Base-by-base conservation (phyloP, 805 yeast species). In the Kodamaea lidongshanica region DNA sequence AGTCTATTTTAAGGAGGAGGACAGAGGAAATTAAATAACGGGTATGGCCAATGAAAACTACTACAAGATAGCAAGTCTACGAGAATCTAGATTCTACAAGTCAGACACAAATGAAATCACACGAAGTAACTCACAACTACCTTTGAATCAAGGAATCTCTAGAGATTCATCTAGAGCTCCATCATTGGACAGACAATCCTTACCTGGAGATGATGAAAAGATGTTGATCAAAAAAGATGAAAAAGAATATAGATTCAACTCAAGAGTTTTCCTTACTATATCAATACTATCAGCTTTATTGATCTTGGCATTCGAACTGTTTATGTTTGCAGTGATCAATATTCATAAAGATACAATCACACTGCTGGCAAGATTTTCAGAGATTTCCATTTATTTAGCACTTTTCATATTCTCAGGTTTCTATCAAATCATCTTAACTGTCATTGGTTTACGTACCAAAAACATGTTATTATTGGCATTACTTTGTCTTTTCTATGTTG, bases 371-470 rank as follows among this genome's bases (percentile, higher is more conserved):
- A 32, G 41, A 18, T 56, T 51, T 28, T 37, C 48, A 22, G 54
- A 61, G 37, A 39, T 61, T 34, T 50, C 61, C 22, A 65, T 69
- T 12, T 68, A 57, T 41, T 45, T 70, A 33, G 67, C 74, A 2
- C 49, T 69, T n/a, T 67, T 67, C 42, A 62, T 67, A 19, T 69
- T 70, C 41, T 70, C 72, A 4, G 64, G 56, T 17, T 19, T 67
- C 5, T 69, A 56, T 42, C 73, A 66, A 34, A 45, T 64, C 13
- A 29, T 54, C 3, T 45, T 69, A 22, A 50, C 70, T 2, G 32
- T 46, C 8, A 49, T 65, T 14, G 72, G 70, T 3, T 43, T 70
- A 7, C 35, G 42, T 23, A 46, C 60, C 12, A 52, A 61, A 36
- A 67, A 68, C 39, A 55, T 67, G 42, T 50, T 60, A 33, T 50